Evolutionary conservation across 208 protist species (phyloP).

Genomic region (Crithidia thermophila): DNA sequence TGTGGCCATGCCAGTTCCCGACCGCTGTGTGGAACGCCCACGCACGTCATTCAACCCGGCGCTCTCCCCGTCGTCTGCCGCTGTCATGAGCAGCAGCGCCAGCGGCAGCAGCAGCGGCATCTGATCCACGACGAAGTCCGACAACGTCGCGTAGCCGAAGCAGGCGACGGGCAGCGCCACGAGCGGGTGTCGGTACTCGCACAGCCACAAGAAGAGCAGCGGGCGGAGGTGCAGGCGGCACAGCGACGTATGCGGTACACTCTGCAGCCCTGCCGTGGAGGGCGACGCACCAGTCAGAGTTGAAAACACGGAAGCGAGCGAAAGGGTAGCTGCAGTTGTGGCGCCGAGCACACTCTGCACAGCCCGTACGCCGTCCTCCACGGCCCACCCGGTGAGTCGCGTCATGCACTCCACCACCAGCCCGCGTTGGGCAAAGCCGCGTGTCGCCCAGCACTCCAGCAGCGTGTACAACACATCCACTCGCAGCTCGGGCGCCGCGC

Average conservation of each 20-base stretch:
- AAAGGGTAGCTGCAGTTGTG: not conserved
- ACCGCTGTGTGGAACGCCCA: no score
- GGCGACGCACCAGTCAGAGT: no score
- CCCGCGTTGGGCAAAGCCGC: constrained; percentile 48
- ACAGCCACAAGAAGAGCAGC: constrained; percentile 74
- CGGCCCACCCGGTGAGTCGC: constrained; percentile 34
- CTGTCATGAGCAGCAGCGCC: constrained; percentile 44
- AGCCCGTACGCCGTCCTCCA: not conserved
- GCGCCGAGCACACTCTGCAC: no score
- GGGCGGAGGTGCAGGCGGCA: constrained; percentile 46
- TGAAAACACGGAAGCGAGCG: no score
- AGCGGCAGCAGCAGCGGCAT: constrained; percentile 43
- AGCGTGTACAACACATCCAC: constrained; percentile 64
- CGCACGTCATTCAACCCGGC: not conserved
- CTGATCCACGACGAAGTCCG: constrained; percentile 32
- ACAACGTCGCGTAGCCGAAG: constrained; percentile 53
- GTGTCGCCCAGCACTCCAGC: constrained; percentile 77
- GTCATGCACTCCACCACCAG: constrained; percentile 61
- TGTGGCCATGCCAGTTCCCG: no score
- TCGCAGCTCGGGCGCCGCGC: constrained; percentile 52
- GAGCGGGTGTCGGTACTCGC: constrained; percentile 53
- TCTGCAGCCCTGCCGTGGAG: no score
- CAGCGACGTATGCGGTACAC: constrained; percentile 26
- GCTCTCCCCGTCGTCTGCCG: constrained; percentile 7
- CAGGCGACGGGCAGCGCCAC: constrained; percentile 65